Evolutionary conservation across 805 yeast species (phyloP).

Genomic region (Wickerhamiella domercqiae): DNA sequence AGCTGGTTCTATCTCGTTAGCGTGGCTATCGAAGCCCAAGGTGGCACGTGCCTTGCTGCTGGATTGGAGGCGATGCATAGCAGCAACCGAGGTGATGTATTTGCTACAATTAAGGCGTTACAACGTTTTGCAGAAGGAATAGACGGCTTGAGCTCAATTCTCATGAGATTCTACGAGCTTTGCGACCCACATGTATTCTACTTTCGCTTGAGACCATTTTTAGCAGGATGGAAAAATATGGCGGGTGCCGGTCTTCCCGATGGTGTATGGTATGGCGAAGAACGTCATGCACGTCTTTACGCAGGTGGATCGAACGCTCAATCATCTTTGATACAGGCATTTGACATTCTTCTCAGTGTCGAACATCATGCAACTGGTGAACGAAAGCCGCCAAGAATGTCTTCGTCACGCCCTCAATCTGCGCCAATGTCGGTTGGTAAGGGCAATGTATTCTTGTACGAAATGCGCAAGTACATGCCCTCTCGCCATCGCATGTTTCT

Average conservation of each 20-base stretch:
- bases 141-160: conserved; percentile 53
- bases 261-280: conserved; percentile 68
- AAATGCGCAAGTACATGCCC: conserved; percentile 87
- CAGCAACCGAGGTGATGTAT: conserved; percentile 33
- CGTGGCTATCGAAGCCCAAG: conserved; percentile 70
- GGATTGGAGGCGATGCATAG: conserved; percentile 55
- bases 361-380: conserved; percentile 69
- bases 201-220: conserved; percentile 68
- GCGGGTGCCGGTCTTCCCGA: conserved; percentile 62
- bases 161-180: conserved; percentile 79
- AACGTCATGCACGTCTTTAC: conserved; percentile 36
- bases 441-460: conserved; percentile 43
- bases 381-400: conserved; percentile 21
- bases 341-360: conserved; percentile 62
- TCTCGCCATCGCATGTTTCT: conserved; percentile 66
- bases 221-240: conserved; percentile 95
- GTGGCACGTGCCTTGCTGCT: conserved; percentile 50
- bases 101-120: conserved; percentile 31
- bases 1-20: conserved; percentile 87
- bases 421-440: conserved; percentile 2
- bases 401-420: conserved; percentile 2
- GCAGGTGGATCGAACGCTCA: conserved; percentile 95
- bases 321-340: conserved; percentile 72
- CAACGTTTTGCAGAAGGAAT: conserved; percentile 60
- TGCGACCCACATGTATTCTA: conserved; percentile 90